Conservation (phyloP, 129 eudicot species). For the Chrysanthemum lavandulifolium region DNA sequence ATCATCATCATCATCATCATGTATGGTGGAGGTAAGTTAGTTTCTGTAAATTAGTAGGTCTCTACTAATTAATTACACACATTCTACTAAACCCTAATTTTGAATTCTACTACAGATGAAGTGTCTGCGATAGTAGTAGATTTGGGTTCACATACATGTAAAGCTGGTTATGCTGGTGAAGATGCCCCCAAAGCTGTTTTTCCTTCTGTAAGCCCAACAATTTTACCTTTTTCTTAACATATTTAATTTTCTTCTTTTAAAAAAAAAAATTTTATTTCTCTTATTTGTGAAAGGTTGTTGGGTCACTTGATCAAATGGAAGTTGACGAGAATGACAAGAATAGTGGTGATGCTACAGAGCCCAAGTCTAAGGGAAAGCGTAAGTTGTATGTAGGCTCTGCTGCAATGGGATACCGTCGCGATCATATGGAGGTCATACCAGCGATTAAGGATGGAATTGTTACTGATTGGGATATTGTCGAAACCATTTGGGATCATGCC, state of each 20-base stretch:
- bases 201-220: conserved; percentile 61
- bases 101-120: conserved; percentile 57
- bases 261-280: neutral
- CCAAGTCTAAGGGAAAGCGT: conserved; percentile 79
- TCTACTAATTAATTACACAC: neutral
- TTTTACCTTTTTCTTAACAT: neutral
- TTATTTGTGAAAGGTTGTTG: conserved; percentile 60
- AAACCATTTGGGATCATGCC: conserved; percentile 98
- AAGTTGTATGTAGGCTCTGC: conserved; percentile 84
- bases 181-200: conserved; percentile 97
- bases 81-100: neutral
- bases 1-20: conserved; percentile 24
- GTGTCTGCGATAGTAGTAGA: conserved; percentile 94
- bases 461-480: conserved; percentile 93
- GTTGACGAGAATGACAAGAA: conserved; percentile 77
- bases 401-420: conserved; percentile 86
- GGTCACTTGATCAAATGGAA: conserved; percentile 90
- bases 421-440: conserved; percentile 97
- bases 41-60: neutral
- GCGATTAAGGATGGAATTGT: conserved; percentile 90
- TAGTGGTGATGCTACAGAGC: conserved; percentile 54
- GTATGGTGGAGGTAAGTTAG: conserved; percentile 61
- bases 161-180: conserved; percentile 99
- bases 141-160: conserved; percentile 93
- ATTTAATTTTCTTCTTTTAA: neutral